These are phyloP conservation scores for Tubosaeta sp. DNA, from an alignment of 768 basidiomycete species.

Conservation along the genomic window DNA sequence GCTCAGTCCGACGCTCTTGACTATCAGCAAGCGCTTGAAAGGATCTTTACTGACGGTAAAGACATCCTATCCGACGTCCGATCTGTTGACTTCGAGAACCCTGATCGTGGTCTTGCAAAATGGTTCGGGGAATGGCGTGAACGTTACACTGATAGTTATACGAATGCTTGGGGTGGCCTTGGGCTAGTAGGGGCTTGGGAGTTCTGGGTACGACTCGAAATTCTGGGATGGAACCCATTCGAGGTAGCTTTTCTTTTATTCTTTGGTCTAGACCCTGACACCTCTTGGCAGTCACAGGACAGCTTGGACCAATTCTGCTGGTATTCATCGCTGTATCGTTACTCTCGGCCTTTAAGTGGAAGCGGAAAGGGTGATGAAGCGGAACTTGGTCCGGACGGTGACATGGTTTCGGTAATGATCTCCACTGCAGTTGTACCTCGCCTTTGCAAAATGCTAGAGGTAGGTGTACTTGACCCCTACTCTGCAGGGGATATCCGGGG, in stretches of 20 bases:
- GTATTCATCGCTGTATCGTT: constrained; percentile 75
- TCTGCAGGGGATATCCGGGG: constrained; percentile 59
- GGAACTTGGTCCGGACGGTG: constrained; percentile 77
- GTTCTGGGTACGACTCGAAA: constrained; percentile 88
- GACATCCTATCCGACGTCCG: constrained; percentile 75
- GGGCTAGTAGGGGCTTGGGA: constrained; percentile 89
- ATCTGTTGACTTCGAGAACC: constrained; percentile 81
- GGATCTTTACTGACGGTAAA: constrained; percentile 47
- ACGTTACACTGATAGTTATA: constrained; percentile 75
- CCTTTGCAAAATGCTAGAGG: constrained; percentile 66
- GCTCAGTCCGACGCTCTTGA: constrained; percentile 63
- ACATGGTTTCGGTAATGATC: constrained; percentile 83
- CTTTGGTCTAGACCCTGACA: constrained; percentile 3
- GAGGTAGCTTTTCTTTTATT: constrained; percentile 45
- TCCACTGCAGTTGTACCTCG: constrained; percentile 78
- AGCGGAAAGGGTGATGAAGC: constrained; percentile 44
- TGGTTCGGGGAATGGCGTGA: constrained; percentile 71
- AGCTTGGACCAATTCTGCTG: constrained; percentile 79
- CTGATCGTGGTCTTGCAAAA: constrained; percentile 63
- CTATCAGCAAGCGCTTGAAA: constrained; percentile 57
- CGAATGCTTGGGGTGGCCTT: constrained; percentile 85
- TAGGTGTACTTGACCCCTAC: constrained; percentile 81
- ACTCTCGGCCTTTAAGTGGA: constrained; percentile 51
- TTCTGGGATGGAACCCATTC: constrained; percentile 84
- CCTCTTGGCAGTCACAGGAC: constrained; percentile 37